A percentile compares a stretch with the other conserved stretches of the same genome.
Conservation (phyloP, 208 protist genomes). For the Crithidia acanthocephali region DNA sequence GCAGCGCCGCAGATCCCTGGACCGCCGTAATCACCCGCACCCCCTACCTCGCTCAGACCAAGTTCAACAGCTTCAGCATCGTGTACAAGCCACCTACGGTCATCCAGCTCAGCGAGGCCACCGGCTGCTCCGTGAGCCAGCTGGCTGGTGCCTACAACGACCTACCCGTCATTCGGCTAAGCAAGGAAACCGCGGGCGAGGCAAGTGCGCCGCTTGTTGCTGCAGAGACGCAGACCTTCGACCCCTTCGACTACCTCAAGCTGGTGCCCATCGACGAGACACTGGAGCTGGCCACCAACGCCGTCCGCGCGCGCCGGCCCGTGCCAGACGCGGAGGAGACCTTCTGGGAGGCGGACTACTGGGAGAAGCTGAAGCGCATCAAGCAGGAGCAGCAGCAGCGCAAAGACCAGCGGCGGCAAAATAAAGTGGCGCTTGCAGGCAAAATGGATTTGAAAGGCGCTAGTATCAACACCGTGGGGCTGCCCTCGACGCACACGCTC, state of each 20-base stretch:
- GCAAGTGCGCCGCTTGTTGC: neutral
- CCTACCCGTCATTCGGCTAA: conserved; percentile 58
- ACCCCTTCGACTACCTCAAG: conserved; percentile 35
- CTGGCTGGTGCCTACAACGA: conserved; percentile 35
- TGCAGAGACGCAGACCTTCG: conserved; percentile 1
- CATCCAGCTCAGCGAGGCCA: conserved; percentile 52
- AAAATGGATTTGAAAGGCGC: conserved; percentile 14
- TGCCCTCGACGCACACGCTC: conserved; percentile 9
- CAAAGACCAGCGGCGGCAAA: conserved; percentile 19
- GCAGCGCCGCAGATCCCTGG: conserved; percentile 6
- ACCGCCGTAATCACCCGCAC: conserved; percentile 15
- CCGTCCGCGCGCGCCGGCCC: conserved; percentile 38
- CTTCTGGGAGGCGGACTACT: conserved; percentile 72
- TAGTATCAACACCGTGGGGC: conserved; percentile 12
- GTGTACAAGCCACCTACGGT: conserved; percentile 69
- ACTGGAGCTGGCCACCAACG: conserved; percentile 55
- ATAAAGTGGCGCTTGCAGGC: conserved; percentile 1
- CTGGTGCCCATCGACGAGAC: conserved; percentile 40
- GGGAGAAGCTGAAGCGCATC: conserved; percentile 39
- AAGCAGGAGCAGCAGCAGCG: conserved; percentile 29
- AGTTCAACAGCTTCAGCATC: conserved; percentile 32
- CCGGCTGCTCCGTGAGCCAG: conserved; percentile 35
- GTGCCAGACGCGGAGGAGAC: conserved; percentile 56
- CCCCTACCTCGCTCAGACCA: conserved; percentile 49
- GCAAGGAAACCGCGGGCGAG: conserved; percentile 13